Percentiles rank a stretch among this genome's conserved stretches.
These are phyloP conservation scores for Ophiocordyceps camponoti-saundersi DNA, from an alignment of 2,329 filamentous ascomycete species.

Conservation along the genomic window DNA sequence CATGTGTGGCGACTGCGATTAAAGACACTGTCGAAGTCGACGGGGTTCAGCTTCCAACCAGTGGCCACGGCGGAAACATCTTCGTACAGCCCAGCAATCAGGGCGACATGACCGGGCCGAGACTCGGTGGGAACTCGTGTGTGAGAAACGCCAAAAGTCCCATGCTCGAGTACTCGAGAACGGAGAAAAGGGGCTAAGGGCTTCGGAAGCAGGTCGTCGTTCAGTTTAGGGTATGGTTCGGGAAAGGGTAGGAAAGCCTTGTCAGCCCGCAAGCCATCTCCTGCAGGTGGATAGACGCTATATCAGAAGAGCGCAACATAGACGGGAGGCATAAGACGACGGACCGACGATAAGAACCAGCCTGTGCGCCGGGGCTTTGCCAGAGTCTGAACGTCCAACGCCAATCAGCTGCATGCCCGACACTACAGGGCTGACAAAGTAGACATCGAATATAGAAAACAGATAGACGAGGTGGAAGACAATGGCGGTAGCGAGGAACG, in stretches of 20 bases:
- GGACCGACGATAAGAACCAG: conserved; percentile 85
- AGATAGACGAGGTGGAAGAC: conserved; percentile 90
- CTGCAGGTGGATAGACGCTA: conserved; percentile 19
- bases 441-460: conserved; percentile 93
- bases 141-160: conserved; percentile 93
- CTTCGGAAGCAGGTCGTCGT: conserved; percentile 51
- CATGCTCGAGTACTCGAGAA: conserved; percentile 71
- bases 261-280: conserved; percentile 87
- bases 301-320: background rate
- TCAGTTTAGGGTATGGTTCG: conserved; percentile 58
- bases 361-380: conserved; percentile 67
- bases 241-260: conserved; percentile 92
- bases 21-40: conserved; percentile 98
- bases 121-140: conserved; percentile 95
- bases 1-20: conserved; percentile 93
- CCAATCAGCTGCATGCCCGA: conserved; percentile 78
- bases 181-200: conserved; percentile 83
- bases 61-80: conserved; percentile 96
- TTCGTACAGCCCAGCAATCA: conserved; percentile 93
- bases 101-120: conserved; percentile 83
- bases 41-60: conserved; percentile 95
- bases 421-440: conserved; percentile 95
- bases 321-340: background rate
- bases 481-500: conserved; percentile 76
- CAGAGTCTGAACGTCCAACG: conserved; percentile 40